Conservation (phyloP, 257 asterid species). For the Nicotiana sylvestris region DNA sequence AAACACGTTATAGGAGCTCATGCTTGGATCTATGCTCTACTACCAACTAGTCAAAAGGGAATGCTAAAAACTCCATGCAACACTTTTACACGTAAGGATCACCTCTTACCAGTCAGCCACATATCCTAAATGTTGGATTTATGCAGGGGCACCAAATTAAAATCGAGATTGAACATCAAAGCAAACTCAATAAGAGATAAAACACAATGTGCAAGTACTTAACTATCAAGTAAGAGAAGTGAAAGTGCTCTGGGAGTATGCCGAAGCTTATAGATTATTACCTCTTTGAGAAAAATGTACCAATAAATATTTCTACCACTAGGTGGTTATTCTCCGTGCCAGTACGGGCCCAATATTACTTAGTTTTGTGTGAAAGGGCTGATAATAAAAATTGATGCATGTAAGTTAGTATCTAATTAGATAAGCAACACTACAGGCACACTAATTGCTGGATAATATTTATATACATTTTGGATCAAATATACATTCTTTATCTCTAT, state of each 20-base stretch:
- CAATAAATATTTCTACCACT: no score
- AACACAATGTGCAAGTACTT: neutral
- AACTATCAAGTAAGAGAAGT: neutral
- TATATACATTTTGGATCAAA: no score
- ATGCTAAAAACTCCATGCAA: neutral
- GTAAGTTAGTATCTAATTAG: no score
- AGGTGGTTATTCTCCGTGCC: no score
- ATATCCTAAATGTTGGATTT: neutral
- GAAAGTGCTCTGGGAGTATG: neutral
- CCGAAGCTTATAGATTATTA: neutral
- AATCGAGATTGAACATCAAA: neutral
- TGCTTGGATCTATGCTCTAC: neutral
- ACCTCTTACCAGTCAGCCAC: neutral
- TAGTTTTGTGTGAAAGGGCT: no score
- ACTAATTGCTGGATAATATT: no score
- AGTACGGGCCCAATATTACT: no score
- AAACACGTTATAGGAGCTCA: neutral
- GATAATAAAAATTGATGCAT: no score
- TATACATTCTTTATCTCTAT: no score
- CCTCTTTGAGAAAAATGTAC: neutral
- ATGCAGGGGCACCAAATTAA: neutral
- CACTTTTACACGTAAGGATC: neutral
- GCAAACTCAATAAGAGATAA: neutral
- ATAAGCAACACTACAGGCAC: no score
- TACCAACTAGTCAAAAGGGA: neutral